Conservation (phyloP, 2,329 filamentous ascomycete genomes). For the Chrysoporthe deuterocubensis region DNA sequence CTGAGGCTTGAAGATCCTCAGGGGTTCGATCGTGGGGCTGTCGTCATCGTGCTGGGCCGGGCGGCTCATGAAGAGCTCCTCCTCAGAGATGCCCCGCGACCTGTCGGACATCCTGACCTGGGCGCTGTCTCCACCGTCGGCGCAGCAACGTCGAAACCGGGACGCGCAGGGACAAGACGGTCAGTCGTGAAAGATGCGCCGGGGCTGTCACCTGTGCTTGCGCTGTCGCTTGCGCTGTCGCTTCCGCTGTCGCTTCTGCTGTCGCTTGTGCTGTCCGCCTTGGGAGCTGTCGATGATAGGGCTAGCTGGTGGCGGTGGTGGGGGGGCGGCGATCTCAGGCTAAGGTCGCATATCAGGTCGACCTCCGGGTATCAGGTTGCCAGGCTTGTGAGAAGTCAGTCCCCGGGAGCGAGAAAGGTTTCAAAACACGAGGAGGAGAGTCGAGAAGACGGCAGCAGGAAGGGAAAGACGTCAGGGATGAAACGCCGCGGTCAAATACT, state of each 20-base stretch:
- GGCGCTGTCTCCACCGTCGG: conserved; percentile 27
- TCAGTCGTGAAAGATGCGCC: not conserved
- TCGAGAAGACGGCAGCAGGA: conserved; percentile 16
- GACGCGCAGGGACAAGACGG: not conserved
- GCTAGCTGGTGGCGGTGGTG: conserved; percentile 23
- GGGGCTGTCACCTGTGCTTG: not conserved
- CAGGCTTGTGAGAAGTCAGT: conserved; percentile 14
- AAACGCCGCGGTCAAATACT: conserved; percentile 26
- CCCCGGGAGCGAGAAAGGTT: conserved; percentile 18
- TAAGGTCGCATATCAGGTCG: conserved; percentile 30
- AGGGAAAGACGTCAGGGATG: conserved; percentile 24
- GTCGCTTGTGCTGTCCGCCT: not conserved
- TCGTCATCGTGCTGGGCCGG: conserved; percentile 57
- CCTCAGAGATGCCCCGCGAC: conserved; percentile 70
- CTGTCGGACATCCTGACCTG: conserved; percentile 49
- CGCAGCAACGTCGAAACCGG: conserved; percentile 5
- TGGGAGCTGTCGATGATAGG: conserved; percentile 21
- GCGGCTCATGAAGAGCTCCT: conserved; percentile 80
- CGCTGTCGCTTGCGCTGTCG: not conserved
- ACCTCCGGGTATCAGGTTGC: conserved; percentile 22
- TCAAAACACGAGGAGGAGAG: conserved; percentile 20
- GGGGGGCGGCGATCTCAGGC: conserved; percentile 13
- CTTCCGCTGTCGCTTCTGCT: not conserved
- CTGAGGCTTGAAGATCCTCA: conserved; percentile 82
- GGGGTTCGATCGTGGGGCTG: conserved; percentile 79